A percentile compares a stretch with the other conserved stretches of the same genome.
Conservation (phyloP, 1,284 basidiomycete species). For the Malassezia psittaci region DNA sequence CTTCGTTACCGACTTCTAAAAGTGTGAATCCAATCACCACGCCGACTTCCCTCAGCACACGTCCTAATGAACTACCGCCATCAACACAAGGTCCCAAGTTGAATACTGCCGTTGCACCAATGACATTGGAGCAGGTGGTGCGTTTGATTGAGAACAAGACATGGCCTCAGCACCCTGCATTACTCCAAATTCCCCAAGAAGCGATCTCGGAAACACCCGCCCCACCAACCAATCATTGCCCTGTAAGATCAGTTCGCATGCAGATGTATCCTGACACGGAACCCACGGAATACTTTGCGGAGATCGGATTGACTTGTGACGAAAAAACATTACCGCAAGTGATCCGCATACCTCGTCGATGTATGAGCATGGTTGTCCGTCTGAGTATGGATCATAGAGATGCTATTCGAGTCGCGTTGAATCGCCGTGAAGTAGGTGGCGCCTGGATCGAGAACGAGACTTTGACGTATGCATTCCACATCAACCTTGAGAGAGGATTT, state of each 20-base stretch:
- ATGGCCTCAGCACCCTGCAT: constrained; percentile 13
- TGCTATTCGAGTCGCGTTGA: not conserved
- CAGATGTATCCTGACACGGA: not conserved
- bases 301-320: not conserved
- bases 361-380: not conserved
- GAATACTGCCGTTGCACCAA: not conserved
- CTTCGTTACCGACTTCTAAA: too few relatives aligned
- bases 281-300: not conserved
- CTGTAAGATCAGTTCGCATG: not conserved
- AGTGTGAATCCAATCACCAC: too few relatives aligned
- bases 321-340: not conserved
- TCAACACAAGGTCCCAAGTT: too few relatives aligned
- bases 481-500: not conserved
- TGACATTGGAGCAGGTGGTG: constrained; percentile 7
- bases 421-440: not conserved
- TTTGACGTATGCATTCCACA: not conserved
- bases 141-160: not conserved
- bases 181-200: not conserved
- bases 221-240: not conserved
- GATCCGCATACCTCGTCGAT: not conserved
- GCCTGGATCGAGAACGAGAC: constrained; percentile 1
- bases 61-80: too few relatives aligned
- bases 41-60: too few relatives aligned
- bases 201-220: not conserved
- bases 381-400: not conserved